These are phyloP conservation scores for Kwoniella shandongensis DNA, from an alignment of 768 basidiomycete species.

Conservation along the genomic window DNA sequence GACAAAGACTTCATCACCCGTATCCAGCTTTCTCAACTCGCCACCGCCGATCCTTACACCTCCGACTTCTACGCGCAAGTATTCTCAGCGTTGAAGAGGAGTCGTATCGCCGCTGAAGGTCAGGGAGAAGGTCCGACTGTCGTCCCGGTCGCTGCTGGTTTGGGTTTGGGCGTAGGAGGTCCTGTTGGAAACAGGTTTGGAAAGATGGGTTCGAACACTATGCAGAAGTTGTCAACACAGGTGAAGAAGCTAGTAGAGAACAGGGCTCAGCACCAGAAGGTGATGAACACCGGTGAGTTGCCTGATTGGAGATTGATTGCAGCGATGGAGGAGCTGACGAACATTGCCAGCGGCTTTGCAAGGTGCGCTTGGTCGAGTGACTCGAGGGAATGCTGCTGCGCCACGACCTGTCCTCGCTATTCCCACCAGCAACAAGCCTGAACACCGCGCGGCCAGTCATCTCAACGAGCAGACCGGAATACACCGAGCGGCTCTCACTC, in stretches of 20 bases:
- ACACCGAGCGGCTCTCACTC: slow-evolving; percentile 59
- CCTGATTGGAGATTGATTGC: not conserved
- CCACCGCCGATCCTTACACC: slow-evolving; percentile 93
- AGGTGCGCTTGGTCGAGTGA: slow-evolving; percentile 92
- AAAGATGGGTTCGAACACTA: slow-evolving; percentile 48
- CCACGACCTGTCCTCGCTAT: slow-evolving; percentile 94
- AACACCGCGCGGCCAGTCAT: slow-evolving; percentile 49
- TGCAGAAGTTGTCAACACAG: slow-evolving; percentile 60
- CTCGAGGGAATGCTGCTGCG: slow-evolving; percentile 92
- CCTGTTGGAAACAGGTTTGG: slow-evolving; percentile 38
- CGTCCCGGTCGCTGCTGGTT: slow-evolving; percentile 73
- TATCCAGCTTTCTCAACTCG: slow-evolving; percentile 96
- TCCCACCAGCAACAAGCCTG: slow-evolving; percentile 56
- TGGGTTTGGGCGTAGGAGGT: slow-evolving; percentile 77
- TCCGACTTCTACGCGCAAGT: slow-evolving; percentile 99
- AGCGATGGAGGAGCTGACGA: slow-evolving; percentile 6
- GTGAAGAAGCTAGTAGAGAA: slow-evolving; percentile 95
- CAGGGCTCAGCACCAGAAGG: slow-evolving; percentile 56
- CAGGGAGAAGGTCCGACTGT: slow-evolving; percentile 61
- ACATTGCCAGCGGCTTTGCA: slow-evolving; percentile 60
- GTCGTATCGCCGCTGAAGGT: slow-evolving; percentile 62
- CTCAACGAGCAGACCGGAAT: slow-evolving; percentile 42
- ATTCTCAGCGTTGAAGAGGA: slow-evolving; percentile 80
- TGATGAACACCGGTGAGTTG: slow-evolving; percentile 27
- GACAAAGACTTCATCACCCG: slow-evolving; percentile 99